Base-by-base conservation (phyloP, 2,329 filamentous ascomycete species). In the Tolypocladium inflatum region DNA sequence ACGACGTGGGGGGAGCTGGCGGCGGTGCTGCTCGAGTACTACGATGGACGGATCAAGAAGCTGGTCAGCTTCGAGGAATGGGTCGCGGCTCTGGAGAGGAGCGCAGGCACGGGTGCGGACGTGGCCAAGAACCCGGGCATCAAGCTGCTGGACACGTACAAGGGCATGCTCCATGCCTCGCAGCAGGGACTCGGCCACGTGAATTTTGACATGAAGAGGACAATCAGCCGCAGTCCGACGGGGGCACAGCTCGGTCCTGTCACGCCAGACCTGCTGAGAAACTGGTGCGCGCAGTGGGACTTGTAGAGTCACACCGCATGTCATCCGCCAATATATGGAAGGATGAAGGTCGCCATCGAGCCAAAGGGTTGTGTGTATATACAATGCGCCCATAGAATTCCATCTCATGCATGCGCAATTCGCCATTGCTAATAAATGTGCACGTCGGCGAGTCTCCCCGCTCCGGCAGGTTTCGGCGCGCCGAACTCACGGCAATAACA, bases 81-180 rank as follows among this genome's bases (percentile, higher is more conserved):
- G 80, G 65, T 82, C 2, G 53, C 64, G 2, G 65, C 68, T 11
- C 67, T 83, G 23, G 75, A 78, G 58, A 60, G 72, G 59, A 78
- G 76, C 57, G 68, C 69, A 0, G 63, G 67, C 17, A 10, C 4
- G 4, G 71, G 68, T 17, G 68, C 72, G 3, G 69, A 74, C 10
- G 61, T 80, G 0, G 70, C 70, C 4, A 68, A 65, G 57, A 81
- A 80, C 61, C 79, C 79, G 0, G 79, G 74, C 11, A 63, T 82
- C 45, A 83, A 83, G 69, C 68, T 84, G 51, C 62, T 83, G 0
- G 78, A 80, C 51, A 77, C 78, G 33, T 83, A 80, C 62, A 68
- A 67, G 23, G 58, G 52, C n/a, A 55, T 68, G 15, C 43, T 57
- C 30, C 51, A 38, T 15, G 59, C 55, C 5, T 50, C 54, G n/a